phyloP scores from a whole-genome alignment of 2,329 filamentous ascomycete genomes.

The Exophiala viscosa region DNA sequence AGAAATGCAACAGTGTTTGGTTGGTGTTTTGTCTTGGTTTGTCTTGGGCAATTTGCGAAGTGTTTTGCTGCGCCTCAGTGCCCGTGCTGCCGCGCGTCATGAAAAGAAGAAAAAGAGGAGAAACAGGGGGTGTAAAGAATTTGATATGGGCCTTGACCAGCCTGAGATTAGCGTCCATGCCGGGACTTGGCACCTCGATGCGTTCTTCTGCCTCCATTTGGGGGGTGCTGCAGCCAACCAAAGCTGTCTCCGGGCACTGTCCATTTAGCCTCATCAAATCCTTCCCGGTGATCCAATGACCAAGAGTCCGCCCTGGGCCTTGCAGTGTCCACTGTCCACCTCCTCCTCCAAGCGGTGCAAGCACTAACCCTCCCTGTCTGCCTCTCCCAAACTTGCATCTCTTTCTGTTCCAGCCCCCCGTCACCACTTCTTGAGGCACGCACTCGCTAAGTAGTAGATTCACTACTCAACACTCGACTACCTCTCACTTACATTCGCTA shows the following conservation, averaged over 20 bases:
- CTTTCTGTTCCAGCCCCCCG: conserved; percentile 21
- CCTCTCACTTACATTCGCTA: conserved; percentile 20
- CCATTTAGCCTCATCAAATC: background rate
- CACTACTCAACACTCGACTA: conserved; percentile 1
- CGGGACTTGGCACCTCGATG: background rate
- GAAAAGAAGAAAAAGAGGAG: background rate
- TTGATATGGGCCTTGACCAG: background rate
- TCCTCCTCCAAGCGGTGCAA: background rate
- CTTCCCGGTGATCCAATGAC: background rate
- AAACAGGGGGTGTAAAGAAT: background rate
- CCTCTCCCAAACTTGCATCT: conserved; percentile 17
- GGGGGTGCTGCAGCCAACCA: background rate
- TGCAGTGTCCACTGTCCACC: background rate
- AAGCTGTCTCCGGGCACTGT: background rate
- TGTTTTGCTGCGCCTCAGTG: background rate
- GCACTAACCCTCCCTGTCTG: background rate
- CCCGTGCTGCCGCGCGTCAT: background rate
- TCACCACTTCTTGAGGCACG: conserved; percentile 11
- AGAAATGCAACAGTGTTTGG: background rate
- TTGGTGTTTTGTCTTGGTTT: background rate
- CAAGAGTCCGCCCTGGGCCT: background rate
- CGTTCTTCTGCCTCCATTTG: background rate
- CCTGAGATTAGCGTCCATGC: background rate
- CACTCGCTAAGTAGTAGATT: background rate
- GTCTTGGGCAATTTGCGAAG: background rate